Evolutionary conservation across 2,329 filamentous ascomycete genomes (phyloP), one percentile per base, ranked within the genome.

Genomic region (Coniochaeta hoffmannii): DNA sequence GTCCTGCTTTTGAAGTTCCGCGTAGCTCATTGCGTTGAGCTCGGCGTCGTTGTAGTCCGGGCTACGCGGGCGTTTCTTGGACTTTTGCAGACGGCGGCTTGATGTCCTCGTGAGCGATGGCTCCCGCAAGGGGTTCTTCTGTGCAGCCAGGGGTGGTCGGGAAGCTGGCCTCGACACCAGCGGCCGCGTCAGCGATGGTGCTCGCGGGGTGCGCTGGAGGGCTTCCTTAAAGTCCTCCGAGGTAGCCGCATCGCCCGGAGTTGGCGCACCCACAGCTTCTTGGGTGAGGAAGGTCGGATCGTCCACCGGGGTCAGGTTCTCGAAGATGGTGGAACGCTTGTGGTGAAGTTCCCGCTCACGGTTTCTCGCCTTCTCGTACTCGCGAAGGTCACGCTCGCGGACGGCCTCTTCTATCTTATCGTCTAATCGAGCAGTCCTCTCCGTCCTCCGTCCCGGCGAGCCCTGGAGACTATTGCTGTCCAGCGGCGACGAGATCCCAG

Each of bases 11-110:
- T 70, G 73, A 12, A 85, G 69, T 30, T 78, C 72, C 2, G 71
- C 60, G 64, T 77, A 84, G 44, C 71, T 71, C 81, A 84, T 85
- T 10, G 66, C 65, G 57, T 73, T 73, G n/a, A 85, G 71, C 38
- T 74, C 71, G 44, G 74, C 74, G 63, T 85, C 81, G 58, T 83
- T 78, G 59, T 85, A 85, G 63, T 85, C 81, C 30, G 74, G 70
- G 56, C 71, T 76, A 34, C 66, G 67, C 2, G 69, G 73, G 14
- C 73, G 71, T 32, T 78, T 76, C 55, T 75, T 77, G 62, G 49
- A 35, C 53, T 10, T 58, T 66, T 53, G 31, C 53, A 60, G 53
- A 15, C 60, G 60, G 26, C 51, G 51, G 31, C 60, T 65, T 41
- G 58, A 56, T 55, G 41, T 50, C 30, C 44, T 59, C 57, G 54